Base-by-base conservation (phyloP, 345 rosid genomes). In the Eucalyptus lansdowneana region DNA sequence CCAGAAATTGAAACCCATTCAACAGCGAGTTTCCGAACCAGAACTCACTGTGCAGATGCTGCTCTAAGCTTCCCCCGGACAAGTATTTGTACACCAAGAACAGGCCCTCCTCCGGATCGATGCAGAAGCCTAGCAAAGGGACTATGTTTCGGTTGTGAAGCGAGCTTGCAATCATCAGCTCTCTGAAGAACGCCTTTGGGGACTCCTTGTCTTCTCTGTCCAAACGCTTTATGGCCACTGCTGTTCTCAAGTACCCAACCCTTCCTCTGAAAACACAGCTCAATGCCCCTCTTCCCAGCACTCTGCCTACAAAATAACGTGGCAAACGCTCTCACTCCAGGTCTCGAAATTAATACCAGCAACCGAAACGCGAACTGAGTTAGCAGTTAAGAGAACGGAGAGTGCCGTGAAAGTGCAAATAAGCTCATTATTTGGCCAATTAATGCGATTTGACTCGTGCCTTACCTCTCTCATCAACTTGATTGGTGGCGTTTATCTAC, bases 141-240 rank as follows among this genome's bases (percentile, higher is more conserved):
- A 95, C 99, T 72, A 96, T 92, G 86, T 97, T 94, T 56, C 92
- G 92, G 92, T 91, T 89, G 87, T 93, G 92, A 91, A 97, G 97
- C 89, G 99, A 97, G 92, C 95, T 97, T 49, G 99, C 99, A 93
- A 97, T 97, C 99, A 97, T 97, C 94, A 97, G 88, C 90, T 97
- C 99, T 93, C 99, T 93, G 87, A 97, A 97, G 90, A 97, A 97
- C 7, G 99, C 96, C 92, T 97, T 97, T 12, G 99, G 92, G 87
- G 97, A 93, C 87, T 97, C 99, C 90, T 94, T 96, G 88, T 97
- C 98, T 90, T 97, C 97, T 90, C 93, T 97, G 87, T 97, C 99
- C 88, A 97, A 90, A 89, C 92, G 95, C 94, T 97, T 97, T 62
- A 97, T 94, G 54, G 99, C 98, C 88, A 97, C 94, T 10, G 92